These are phyloP conservation scores for Fusarium buharicum DNA, from an alignment of 2,329 filamentous ascomycete genomes.

Conservation along the genomic window DNA sequence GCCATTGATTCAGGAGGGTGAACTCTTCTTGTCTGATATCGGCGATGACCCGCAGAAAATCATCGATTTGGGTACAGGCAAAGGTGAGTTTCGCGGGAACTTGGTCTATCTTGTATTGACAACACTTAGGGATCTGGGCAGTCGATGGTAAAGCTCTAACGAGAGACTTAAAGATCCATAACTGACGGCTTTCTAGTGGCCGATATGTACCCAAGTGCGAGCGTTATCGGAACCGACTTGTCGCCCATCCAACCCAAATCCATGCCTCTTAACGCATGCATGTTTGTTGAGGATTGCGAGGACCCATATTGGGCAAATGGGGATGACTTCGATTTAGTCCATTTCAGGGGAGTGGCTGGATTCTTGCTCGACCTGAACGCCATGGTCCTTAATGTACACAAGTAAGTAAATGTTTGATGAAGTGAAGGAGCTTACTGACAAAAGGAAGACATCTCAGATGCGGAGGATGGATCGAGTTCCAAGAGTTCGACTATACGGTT, in stretches of 20 bases:
- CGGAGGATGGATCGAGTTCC: conserved; percentile 64
- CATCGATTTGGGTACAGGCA: conserved; percentile 62
- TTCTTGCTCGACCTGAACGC: conserved; percentile 63
- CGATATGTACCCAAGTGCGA: conserved; percentile 55
- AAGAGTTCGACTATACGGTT: conserved; percentile 56
- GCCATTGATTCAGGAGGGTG: conserved; percentile 47
- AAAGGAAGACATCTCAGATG: conserved; percentile 53
- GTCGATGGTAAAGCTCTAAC: conserved; percentile 55
- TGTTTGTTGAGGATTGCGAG: conserved; percentile 70
- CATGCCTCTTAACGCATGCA: conserved; percentile 69
- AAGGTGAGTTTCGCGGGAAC: conserved; percentile 47
- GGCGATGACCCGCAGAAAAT: conserved; percentile 55
- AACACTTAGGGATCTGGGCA: conserved; percentile 59
- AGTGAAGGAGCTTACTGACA: conserved; percentile 7
- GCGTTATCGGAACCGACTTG: conserved; percentile 56
- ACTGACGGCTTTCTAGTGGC: conserved; percentile 48
- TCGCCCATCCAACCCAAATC: conserved; percentile 59
- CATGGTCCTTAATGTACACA: conserved; percentile 55
- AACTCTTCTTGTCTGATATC: conserved; percentile 55
- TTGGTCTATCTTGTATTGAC: conserved; percentile 14
- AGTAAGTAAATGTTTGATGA: conserved; percentile 39
- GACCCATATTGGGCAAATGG: conserved; percentile 66
- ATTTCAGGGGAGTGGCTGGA: conserved; percentile 60
- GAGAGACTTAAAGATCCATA: background rate
- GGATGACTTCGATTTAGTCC: conserved; percentile 66